These are phyloP conservation scores for Monosporascus sp. DNA, from an alignment of 2,329 filamentous ascomycete species.

Conservation along the genomic window DNA sequence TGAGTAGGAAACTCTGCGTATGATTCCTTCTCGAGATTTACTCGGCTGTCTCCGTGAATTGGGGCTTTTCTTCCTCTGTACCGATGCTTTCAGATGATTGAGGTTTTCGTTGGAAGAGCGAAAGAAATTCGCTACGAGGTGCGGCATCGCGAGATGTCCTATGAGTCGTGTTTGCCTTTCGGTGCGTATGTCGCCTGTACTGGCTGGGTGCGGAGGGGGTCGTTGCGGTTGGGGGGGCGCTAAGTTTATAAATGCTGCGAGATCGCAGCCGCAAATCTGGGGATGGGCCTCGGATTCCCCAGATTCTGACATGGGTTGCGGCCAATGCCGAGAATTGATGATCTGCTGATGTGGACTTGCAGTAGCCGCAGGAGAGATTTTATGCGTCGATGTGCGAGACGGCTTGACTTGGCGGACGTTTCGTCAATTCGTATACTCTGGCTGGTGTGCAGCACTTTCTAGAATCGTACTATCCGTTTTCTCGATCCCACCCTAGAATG, in stretches of 20 bases:
- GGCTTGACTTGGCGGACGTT: background rate
- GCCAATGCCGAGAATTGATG: background rate
- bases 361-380: background rate
- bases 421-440: background rate
- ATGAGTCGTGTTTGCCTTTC: slow-evolving; percentile 9
- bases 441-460: no score
- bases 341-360: background rate
- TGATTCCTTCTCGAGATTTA: slow-evolving; percentile 25
- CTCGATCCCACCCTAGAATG: no score
- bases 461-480: no score
- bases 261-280: background rate
- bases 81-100: slow-evolving; percentile 40
- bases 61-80: slow-evolving; percentile 27
- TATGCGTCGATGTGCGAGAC: background rate
- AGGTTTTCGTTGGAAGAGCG: slow-evolving; percentile 52
- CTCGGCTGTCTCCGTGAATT: slow-evolving; percentile 16
- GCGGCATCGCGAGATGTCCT: slow-evolving; percentile 42
- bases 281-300: background rate
- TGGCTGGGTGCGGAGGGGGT: slow-evolving; percentile 1
- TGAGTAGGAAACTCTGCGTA: slow-evolving; percentile 30
- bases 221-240: slow-evolving; percentile 3
- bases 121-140: slow-evolving; percentile 53
- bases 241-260: slow-evolving; percentile 2
- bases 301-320: background rate
- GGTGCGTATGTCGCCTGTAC: slow-evolving; percentile 1